These are phyloP conservation scores for Vararia minispora DNA, from an alignment of 768 basidiomycete genomes.

Conservation along the genomic window DNA sequence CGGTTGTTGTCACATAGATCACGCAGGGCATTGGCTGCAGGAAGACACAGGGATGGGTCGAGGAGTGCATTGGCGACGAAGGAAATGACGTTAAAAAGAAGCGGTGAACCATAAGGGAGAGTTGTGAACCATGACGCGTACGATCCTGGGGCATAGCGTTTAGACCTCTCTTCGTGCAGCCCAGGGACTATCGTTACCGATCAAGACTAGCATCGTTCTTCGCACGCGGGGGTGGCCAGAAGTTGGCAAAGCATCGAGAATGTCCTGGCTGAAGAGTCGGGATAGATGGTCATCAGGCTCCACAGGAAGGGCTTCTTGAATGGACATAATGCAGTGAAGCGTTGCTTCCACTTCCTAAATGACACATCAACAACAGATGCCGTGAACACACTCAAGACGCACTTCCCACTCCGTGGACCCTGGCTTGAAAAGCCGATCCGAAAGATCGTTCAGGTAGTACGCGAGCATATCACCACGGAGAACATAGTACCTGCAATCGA, in stretches of 20 bases:
- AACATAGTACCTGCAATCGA: constrained; percentile 58
- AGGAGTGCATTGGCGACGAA: constrained; percentile 64
- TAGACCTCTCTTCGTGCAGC: no score
- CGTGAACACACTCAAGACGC: constrained; percentile 7
- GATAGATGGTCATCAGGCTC: constrained; percentile 42
- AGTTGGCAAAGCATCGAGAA: constrained; percentile 60
- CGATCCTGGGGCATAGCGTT: constrained; percentile 31
- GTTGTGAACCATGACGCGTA: constrained; percentile 77
- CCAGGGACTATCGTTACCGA: constrained; percentile 37
- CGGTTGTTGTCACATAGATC: constrained; percentile 88
- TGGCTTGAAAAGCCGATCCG: constrained; percentile 36
- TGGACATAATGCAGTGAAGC: constrained; percentile 73
- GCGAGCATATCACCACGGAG: constrained; percentile 75
- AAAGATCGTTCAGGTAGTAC: constrained; percentile 53
- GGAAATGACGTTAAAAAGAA: constrained; percentile 53
- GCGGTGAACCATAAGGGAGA: constrained; percentile 24
- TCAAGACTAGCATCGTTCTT: constrained; percentile 60
- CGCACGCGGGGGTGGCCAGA: constrained; percentile 55
- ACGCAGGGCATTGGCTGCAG: constrained; percentile 74
- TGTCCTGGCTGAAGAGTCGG: constrained; percentile 59
- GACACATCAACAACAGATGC: constrained; percentile 1
- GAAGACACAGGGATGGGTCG: constrained; percentile 50
- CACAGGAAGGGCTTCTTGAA: constrained; percentile 76
- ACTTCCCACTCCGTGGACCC: constrained; percentile 67
- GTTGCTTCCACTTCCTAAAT: constrained; percentile 75